Percentiles rank a stretch among this genome's conserved stretches.
phyloP scores from a whole-genome alignment of 345 rosid genomes.

The Euphorbia peplus region DNA sequence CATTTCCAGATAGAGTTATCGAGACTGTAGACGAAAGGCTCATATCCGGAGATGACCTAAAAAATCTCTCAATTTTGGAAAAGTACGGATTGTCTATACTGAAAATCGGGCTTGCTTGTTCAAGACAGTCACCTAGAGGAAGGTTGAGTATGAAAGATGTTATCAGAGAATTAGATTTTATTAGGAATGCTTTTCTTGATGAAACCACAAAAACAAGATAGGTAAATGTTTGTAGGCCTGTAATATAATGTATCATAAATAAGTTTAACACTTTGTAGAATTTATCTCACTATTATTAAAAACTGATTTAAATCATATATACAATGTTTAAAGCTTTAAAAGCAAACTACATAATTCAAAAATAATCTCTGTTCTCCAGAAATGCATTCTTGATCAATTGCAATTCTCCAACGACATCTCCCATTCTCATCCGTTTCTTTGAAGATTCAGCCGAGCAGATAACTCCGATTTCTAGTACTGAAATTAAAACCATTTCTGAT shows the following conservation, averaged over 20 bases:
- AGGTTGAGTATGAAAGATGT: slow-evolving; percentile 13
- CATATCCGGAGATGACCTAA: background rate
- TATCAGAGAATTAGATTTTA: background rate
- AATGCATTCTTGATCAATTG: background rate
- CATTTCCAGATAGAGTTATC: background rate
- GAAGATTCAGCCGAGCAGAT: slow-evolving; percentile 9
- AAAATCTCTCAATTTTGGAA: background rate
- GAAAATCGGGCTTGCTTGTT: slow-evolving; percentile 8
- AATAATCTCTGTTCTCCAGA: background rate
- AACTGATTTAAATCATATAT: no score
- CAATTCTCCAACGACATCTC: slow-evolving; percentile 1
- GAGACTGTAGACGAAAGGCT: slow-evolving; percentile 12
- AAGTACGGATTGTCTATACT: background rate
- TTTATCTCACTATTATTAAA: no score
- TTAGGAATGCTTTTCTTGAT: slow-evolving; percentile 12
- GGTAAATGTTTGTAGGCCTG: no score
- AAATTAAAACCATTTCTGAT: background rate
- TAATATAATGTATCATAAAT: no score
- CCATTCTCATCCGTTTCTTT: slow-evolving; percentile 10
- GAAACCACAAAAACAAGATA: background rate
- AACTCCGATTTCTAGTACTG: slow-evolving; percentile 1
- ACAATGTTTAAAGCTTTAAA: no score
- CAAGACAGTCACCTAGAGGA: slow-evolving; percentile 10
- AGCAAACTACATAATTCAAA: no score
- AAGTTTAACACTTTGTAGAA: no score